A percentile compares a stretch with the other conserved stretches of the same genome.
Evolutionary conservation across 345 rosid genomes (phyloP).

Genomic region (Citrus hindsii): DNA sequence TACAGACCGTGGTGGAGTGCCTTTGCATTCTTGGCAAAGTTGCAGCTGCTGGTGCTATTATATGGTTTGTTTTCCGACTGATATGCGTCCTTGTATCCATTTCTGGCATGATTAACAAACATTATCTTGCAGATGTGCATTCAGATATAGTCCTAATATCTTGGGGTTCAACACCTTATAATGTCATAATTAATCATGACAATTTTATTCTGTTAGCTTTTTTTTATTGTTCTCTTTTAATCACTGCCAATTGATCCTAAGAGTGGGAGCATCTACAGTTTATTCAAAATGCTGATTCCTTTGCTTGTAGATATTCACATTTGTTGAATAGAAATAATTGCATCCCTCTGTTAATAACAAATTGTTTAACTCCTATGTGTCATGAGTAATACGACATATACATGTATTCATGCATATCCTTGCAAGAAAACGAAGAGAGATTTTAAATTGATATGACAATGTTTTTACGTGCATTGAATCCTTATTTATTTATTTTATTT

Average conservation of each 20-base stretch:
- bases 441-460: background rate
- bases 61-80: constrained; percentile 66
- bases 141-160: background rate
- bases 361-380: background rate
- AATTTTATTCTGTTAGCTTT: background rate
- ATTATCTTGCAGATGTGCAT: background rate
- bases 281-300: background rate
- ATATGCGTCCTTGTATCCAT: background rate
- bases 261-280: background rate
- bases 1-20: constrained; percentile 96
- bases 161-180: background rate
- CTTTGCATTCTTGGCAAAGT: constrained; percentile 94
- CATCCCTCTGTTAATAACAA: background rate
- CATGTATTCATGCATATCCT: background rate
- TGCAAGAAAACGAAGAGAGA: background rate
- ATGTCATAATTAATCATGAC: background rate
- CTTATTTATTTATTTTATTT: background rate
- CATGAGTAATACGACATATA: background rate
- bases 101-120: constrained; percentile 4
- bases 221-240: background rate
- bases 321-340: background rate
- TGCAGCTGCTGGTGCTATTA: constrained; percentile 95
- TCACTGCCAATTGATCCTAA: background rate
- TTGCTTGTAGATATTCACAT: background rate
- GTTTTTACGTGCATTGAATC: background rate